Evolutionary conservation across 2,329 filamentous ascomycete species (phyloP), one percentile per base, ranked within the genome.

Genomic region (Colletotrichum gigasporum): DNA sequence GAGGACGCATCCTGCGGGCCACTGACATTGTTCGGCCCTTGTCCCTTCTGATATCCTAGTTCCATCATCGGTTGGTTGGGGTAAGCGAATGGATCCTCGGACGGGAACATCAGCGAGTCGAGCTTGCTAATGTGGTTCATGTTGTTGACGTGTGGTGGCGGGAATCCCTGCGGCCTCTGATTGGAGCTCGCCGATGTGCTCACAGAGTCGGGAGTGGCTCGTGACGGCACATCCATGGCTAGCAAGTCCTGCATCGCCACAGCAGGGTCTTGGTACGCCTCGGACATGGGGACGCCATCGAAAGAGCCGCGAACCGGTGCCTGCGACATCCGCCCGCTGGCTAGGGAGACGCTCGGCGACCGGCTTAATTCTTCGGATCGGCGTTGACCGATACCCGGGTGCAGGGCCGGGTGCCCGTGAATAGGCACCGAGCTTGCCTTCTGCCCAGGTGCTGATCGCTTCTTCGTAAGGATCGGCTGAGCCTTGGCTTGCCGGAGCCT

Each of bases 21-120:
- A 51, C 72, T 70, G 71, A 78, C 73, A 52, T 71, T 71, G 66
- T 74, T 68, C 30, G 65, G 61, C 66, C 76, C 69, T 68, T 75
- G 67, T 57, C 73, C 72, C n/a, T 74, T 70, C 24, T 77, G 76
- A 69, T 75, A 80, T 9, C 82, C 82, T 39, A 86, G 80, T 69
- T 87, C 82, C 79, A 90, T 89, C 80, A 91, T 87, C 0, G 91
- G 89, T 68, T 93, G 91, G 71, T 90, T 93, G 0, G 91, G 91
- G 71, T 95, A 96, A 0, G 90, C 90, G 67, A 95, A 91, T 0
- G 92, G 91, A 70, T 95, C 91, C 32, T 87, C 85, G 0, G 91
- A 90, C 1, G 91, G 90, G 71, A 95, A 95, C 90, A 95, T 94
- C 79, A 94, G 87, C 3, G 89, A 87, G 63, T 90, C 90, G 6